Percentiles rank a stretch among this genome's conserved stretches.
Evolutionary conservation across 2,329 filamentous ascomycete species (phyloP).

Genomic region (Epichloe hybrida): DNA sequence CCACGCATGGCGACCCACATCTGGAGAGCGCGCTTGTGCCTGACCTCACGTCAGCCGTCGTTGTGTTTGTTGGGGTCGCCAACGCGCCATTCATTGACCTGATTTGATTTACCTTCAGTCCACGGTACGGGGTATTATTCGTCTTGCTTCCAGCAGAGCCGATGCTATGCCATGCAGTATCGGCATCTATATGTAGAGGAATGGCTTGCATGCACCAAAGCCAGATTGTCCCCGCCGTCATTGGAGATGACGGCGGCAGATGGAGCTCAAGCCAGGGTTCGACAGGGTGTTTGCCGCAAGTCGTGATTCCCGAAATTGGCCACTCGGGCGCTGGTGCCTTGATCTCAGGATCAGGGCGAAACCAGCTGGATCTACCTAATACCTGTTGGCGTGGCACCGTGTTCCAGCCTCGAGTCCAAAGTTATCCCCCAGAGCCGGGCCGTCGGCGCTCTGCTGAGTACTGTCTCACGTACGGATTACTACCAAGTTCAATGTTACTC

Average conservation of each 20-base stretch:
- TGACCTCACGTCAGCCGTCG: too few relatives aligned
- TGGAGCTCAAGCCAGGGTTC: background rate
- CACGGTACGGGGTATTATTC: too few relatives aligned
- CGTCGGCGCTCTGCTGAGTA: too few relatives aligned
- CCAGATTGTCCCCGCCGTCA: background rate
- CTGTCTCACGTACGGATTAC: too few relatives aligned
- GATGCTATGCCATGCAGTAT: background rate
- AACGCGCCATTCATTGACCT: too few relatives aligned
- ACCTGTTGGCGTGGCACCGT: background rate
- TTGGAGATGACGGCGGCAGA: background rate
- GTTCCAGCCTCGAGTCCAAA: too few relatives aligned
- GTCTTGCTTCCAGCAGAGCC: background rate
- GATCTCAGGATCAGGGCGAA: background rate
- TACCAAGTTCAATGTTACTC: too few relatives aligned
- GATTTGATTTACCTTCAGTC: too few relatives aligned
- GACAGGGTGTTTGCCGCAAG: background rate
- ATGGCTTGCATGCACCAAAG: background rate
- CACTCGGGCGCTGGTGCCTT: constrained; percentile 2
- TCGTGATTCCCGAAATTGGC: constrained; percentile 1
- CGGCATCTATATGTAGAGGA: background rate
- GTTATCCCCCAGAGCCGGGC: too few relatives aligned
- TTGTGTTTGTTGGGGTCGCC: too few relatives aligned
- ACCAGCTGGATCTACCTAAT: background rate
- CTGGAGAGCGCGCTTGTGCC: too few relatives aligned
- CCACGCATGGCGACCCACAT: too few relatives aligned